Evolutionary conservation across 805 yeast species (phyloP).

Genomic region (Yarrowia yakushimensis): DNA sequence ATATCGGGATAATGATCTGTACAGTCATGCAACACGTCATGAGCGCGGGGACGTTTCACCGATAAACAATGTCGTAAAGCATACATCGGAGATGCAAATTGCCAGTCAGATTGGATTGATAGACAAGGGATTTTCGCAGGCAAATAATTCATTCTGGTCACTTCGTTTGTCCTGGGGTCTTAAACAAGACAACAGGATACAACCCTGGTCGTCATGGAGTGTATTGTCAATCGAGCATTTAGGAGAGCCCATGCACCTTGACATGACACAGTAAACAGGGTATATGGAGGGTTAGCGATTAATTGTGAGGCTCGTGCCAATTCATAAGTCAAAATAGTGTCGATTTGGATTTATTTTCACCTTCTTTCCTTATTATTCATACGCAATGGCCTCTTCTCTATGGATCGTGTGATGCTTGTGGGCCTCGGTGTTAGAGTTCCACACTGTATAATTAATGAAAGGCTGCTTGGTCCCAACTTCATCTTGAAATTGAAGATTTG

Average conservation of each 20-base stretch:
- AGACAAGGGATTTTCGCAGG: neutral
- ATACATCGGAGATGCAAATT: neutral
- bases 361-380: neutral
- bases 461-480: neutral
- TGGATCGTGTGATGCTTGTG: constrained; percentile 8
- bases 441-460: constrained; percentile 6
- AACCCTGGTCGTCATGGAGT: neutral
- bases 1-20: neutral
- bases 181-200: neutral
- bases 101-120: neutral
- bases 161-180: neutral
- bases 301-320: too few relatives aligned
- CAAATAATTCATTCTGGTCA: neutral
- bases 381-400: neutral
- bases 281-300: too few relatives aligned
- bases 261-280: too few relatives aligned
- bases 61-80: constrained; percentile 7
- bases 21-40: neutral
- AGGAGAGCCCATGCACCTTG: too few relatives aligned
- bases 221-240: too few relatives aligned
- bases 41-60: neutral
- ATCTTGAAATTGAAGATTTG: neutral
- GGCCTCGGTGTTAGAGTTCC: neutral
- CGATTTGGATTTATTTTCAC: neutral
- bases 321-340: too few relatives aligned